phyloP scores from a whole-genome alignment of 768 basidiomycete species.

The Leccinum sublutescens region DNA sequence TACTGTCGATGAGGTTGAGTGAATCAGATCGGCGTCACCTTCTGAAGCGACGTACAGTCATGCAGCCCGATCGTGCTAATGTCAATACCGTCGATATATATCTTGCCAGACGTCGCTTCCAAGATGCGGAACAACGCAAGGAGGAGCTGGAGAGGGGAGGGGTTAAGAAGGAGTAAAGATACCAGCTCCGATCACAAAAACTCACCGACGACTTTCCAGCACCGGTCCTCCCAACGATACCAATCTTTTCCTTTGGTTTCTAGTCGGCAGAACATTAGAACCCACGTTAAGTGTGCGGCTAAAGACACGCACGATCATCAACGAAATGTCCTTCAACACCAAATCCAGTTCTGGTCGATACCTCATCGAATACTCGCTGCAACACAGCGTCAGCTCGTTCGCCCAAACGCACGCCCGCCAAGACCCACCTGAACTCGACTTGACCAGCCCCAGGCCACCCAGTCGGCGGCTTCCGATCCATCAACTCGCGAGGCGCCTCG shows the following conservation, averaged over 20 bases:
- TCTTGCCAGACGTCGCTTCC: slow-evolving; percentile 65
- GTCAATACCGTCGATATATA: slow-evolving; percentile 73
- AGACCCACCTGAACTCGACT: slow-evolving; percentile 67
- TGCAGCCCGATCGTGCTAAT: slow-evolving; percentile 74
- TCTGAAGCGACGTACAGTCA: slow-evolving; percentile 36
- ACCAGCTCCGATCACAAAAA: neutral
- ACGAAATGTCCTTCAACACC: slow-evolving; percentile 71
- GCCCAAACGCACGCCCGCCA: neutral
- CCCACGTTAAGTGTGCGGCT: neutral
- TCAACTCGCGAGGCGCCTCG: slow-evolving; percentile 74
- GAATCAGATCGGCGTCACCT: neutral
- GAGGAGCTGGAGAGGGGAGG: slow-evolving; percentile 41
- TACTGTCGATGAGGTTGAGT: slow-evolving; percentile 35
- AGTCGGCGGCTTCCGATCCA: slow-evolving; percentile 49
- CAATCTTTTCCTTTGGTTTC: slow-evolving; percentile 81
- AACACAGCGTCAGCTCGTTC: neutral
- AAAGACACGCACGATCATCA: slow-evolving; percentile 55
- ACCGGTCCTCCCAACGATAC: slow-evolving; percentile 85
- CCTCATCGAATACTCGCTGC: slow-evolving; percentile 66
- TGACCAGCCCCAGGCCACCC: slow-evolving; percentile 74
- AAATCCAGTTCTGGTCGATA: slow-evolving; percentile 82
- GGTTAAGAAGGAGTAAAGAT: neutral
- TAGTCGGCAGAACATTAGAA: slow-evolving; percentile 28
- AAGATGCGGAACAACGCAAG: slow-evolving; percentile 77
- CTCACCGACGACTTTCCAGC: slow-evolving; percentile 74